These are phyloP conservation scores for Prototheca wickerhamii DNA, from an alignment of 163 green algal species.

Conservation along the genomic window DNA sequence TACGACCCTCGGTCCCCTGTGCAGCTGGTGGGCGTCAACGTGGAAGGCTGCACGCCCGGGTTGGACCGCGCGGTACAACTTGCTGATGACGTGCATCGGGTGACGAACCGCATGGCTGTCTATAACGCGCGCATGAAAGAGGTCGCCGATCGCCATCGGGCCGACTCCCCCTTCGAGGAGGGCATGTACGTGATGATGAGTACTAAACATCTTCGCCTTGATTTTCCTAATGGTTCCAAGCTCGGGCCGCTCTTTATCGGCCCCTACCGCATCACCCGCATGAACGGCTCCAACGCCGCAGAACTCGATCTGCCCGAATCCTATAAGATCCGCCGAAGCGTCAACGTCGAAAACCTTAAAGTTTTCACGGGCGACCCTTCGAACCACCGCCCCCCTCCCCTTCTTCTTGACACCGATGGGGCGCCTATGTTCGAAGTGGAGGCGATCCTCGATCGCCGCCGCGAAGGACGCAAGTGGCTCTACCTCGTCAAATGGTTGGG, in stretches of 20 bases:
- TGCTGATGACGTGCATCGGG: not conserved
- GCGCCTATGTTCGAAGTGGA: not conserved
- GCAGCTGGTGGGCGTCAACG: not conserved
- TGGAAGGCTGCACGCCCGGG: not conserved
- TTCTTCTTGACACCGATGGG: not conserved
- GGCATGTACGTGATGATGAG: conserved; percentile 18
- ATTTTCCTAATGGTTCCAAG: not conserved
- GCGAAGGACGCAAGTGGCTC: not conserved
- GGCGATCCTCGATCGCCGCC: not conserved
- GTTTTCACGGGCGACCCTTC: not conserved
- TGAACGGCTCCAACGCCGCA: not conserved
- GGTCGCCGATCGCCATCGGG: conserved; percentile 10
- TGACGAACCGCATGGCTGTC: conserved; percentile 4
- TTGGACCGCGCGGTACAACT: not conserved
- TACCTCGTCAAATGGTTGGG: not conserved
- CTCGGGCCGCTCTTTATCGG: not conserved
- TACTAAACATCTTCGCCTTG: not conserved
- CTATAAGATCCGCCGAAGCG: not conserved
- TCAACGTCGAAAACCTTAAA: conserved; percentile 25
- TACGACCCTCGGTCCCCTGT: conserved; percentile 15
- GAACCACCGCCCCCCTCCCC: not conserved
- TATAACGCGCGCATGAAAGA: conserved; percentile 19
- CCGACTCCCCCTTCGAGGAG: conserved; percentile 6
- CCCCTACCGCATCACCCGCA: conserved; percentile 9
- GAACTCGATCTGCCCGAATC: conserved; percentile 6